phyloP scores from a whole-genome alignment of 139 green algal species.

The Picochlorum sp. region DNA sequence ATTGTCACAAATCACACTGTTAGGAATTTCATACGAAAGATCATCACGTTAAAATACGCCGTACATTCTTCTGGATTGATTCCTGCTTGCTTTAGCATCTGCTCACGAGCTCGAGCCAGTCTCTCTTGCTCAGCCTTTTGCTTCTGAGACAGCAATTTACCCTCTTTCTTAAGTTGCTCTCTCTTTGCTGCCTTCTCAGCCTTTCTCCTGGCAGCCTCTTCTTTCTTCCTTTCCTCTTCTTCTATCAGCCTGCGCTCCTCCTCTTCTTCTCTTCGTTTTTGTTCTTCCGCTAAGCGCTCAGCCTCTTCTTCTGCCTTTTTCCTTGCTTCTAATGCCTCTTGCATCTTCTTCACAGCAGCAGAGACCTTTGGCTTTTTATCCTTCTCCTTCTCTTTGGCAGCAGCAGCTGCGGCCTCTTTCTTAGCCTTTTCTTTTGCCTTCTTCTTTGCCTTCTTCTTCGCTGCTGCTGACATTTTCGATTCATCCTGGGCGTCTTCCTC shows the following conservation, averaged over 20 bases:
- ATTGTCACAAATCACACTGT: not conserved
- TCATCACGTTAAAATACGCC: slow-evolving; percentile 11
- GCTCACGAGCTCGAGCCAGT: slow-evolving; percentile 67
- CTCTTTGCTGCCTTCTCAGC: slow-evolving; percentile 37
- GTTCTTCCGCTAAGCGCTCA: slow-evolving; percentile 36
- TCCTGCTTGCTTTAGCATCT: slow-evolving; percentile 67
- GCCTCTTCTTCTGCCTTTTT: slow-evolving; percentile 57
- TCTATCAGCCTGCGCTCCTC: slow-evolving; percentile 49
- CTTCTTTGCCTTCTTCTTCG: slow-evolving; percentile 48
- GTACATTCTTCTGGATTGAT: slow-evolving; percentile 21
- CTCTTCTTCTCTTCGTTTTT: slow-evolving; percentile 51
- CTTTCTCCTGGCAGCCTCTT: slow-evolving; percentile 62
- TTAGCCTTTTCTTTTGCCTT: slow-evolving; percentile 62
- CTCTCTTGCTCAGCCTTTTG: slow-evolving; percentile 86
- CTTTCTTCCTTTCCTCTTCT: slow-evolving; percentile 53
- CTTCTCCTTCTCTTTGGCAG: slow-evolving; percentile 24
- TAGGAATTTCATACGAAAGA: not conserved
- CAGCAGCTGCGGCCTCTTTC: slow-evolving; percentile 18
- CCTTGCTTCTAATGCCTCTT: slow-evolving; percentile 62
- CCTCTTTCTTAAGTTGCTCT: slow-evolving; percentile 75
- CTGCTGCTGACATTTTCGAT: slow-evolving; percentile 39
- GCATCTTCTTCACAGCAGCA: slow-evolving; percentile 60
- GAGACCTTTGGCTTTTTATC: slow-evolving; percentile 52
- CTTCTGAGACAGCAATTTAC: slow-evolving; percentile 83
- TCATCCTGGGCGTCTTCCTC: slow-evolving; percentile 16